phyloP scores from a whole-genome alignment of 495 filamentous ascomycete genomes.

The Daldinia loculata region DNA sequence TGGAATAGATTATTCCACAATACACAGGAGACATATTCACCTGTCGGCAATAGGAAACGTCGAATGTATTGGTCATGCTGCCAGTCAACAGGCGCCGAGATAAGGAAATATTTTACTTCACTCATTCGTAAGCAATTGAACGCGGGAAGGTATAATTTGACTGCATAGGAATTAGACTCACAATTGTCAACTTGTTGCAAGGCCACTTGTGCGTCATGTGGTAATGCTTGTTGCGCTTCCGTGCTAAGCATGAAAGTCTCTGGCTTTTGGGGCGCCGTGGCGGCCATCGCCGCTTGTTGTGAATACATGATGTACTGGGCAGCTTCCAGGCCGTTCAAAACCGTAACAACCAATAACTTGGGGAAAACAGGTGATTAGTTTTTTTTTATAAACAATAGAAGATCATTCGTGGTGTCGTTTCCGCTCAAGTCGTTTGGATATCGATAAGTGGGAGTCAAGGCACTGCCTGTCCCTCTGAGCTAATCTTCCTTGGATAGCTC shows the following conservation, averaged over 20 bases:
- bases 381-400: slow-evolving; percentile 20
- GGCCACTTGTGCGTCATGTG: slow-evolving; percentile 95
- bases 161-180: slow-evolving; percentile 61
- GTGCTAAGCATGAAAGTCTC: slow-evolving; percentile 98
- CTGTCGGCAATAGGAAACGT: slow-evolving; percentile 92
- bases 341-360: slow-evolving; percentile 5
- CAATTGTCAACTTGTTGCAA: slow-evolving; percentile 98
- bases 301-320: slow-evolving; percentile 58
- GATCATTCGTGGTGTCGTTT: slow-evolving; percentile 39
- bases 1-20: slow-evolving; percentile 99
- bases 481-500: slow-evolving; percentile 15
- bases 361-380: background rate
- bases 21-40: slow-evolving; percentile 98
- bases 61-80: slow-evolving; percentile 95
- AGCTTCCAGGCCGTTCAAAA: slow-evolving; percentile 18
- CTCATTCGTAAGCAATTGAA: slow-evolving; percentile 35
- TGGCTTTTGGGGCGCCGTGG: slow-evolving; percentile 74
- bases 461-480: slow-evolving; percentile 33
- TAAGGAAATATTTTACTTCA: slow-evolving; percentile 98
- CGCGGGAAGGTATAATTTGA: background rate
- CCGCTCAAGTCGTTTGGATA: slow-evolving; percentile 33
- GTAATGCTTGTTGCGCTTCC: slow-evolving; percentile 94
- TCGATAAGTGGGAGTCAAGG: slow-evolving; percentile 31
- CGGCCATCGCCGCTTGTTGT: slow-evolving; percentile 61
- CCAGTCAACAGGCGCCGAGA: slow-evolving; percentile 98